A percentile compares a stretch with the other conserved stretches of the same genome.
phyloP scores from a whole-genome alignment of 2,329 filamentous ascomycete genomes.

The Talaromyces sp. region DNA sequence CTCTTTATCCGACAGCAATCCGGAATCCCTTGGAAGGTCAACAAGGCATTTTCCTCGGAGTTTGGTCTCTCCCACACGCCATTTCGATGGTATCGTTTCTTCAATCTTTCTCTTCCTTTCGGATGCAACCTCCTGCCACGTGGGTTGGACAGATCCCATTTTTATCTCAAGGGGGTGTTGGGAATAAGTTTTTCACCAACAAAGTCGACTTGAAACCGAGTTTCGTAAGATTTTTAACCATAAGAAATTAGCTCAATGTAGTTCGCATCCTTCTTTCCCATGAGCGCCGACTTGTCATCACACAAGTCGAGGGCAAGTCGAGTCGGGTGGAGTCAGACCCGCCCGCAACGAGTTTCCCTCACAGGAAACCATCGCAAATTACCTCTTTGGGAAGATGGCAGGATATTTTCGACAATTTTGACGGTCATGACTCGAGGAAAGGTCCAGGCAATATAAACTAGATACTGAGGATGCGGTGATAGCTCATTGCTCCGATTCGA shows the following conservation, averaged over 20 bases:
- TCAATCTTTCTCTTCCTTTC: neutral
- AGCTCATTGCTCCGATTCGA: no score
- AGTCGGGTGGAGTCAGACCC: slow-evolving; percentile 5
- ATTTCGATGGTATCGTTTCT: slow-evolving; percentile 11
- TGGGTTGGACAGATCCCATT: neutral
- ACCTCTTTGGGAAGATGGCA: neutral
- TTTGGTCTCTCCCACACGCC: slow-evolving; percentile 1
- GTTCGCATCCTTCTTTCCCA: neutral
- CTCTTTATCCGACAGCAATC: slow-evolving; percentile 13
- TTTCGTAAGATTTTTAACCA: neutral
- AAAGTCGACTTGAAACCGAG: neutral
- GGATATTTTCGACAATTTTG: neutral
- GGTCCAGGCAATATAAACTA: neutral
- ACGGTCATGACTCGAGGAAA: neutral
- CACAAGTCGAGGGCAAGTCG: neutral
- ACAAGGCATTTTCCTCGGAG: neutral
- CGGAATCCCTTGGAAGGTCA: slow-evolving; percentile 9
- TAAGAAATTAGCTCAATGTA: neutral
- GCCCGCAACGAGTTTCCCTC: slow-evolving; percentile 7
- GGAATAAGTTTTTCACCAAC: neutral
- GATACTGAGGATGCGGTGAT: neutral
- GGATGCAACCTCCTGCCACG: slow-evolving; percentile 13
- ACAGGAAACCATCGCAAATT: neutral
- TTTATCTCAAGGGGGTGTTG: neutral
- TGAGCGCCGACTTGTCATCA: neutral